Evolutionary conservation across 106 monocot genomes (phyloP), one percentile per base, ranked within the genome.

Genomic region (Allium sativum): DNA sequence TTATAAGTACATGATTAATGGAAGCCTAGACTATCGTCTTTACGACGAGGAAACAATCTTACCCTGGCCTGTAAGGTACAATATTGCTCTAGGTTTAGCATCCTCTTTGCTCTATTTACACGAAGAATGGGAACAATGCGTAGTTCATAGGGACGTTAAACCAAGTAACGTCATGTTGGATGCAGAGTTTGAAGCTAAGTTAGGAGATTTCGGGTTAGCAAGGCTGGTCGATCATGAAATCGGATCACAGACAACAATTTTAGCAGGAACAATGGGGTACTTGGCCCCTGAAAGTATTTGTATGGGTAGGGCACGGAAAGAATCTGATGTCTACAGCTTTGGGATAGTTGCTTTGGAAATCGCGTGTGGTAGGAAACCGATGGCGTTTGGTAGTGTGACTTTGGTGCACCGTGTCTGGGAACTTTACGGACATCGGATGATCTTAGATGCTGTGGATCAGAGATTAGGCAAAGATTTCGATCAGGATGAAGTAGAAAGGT

Each of bases 1-100:
- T 6, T 68, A 68, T 47, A 18, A 68, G 12, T 79, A 52, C 62
- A 84, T 84, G 84, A 65, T 72, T 55, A 84, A 84, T 45, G 84
- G 76, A 8, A 84, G 84, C 66, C 69, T 84, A 10, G 73, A 74
- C 18, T 7, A 58, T 8, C 67, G 67, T 45, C 67, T 74, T 18
- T 61, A 67, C n/a, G 17, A 55, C 40, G 10, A 21, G 18, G 42
- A 51, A n/a, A 42, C 10, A 18, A 16, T 31, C 41, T 59, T 74
- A 7, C 13, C 59, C 5, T 74, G 73, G 73, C 58, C 56, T 11
- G 11, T 59, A 10, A 66, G 73, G 18, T 74, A 62, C 59, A 67
- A 66, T 22, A 61, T 67, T 45, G 46, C 51, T 10, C 41, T 61
- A 11, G 73, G 61, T 9, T 21, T 74, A 7, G 73, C 73, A 3